Conservation (phyloP, 2,329 filamentous ascomycete species). For the Colletotrichum sp. region DNA sequence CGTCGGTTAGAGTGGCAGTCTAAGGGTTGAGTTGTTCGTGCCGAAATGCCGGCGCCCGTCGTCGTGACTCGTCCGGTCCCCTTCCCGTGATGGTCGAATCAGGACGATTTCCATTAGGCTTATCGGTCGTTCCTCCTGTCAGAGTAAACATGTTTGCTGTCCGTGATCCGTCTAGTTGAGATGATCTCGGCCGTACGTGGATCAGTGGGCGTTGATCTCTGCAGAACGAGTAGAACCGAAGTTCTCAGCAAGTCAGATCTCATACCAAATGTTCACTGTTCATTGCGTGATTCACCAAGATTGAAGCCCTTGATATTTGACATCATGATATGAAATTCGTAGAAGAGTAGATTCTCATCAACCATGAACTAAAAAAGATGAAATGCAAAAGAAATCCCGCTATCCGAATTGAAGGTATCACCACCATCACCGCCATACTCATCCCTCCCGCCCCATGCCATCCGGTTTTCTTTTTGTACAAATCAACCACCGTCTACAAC, state of each 20-base stretch:
- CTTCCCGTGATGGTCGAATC: background rate
- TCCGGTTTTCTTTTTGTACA: background rate
- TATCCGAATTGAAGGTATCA: constrained; percentile 7
- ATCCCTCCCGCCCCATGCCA: background rate
- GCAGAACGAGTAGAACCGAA: fast-evolving
- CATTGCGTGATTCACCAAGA: background rate
- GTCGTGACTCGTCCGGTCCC: background rate
- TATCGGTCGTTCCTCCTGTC: background rate
- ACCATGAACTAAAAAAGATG: background rate
- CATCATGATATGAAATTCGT: background rate
- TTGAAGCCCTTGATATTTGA: background rate
- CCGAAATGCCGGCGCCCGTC: background rate
- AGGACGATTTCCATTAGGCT: background rate
- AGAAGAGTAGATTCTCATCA: constrained; percentile 7
- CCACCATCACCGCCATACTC: background rate
- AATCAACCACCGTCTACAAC: background rate
- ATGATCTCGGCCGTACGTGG: background rate
- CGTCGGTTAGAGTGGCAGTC: background rate
- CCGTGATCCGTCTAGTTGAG: background rate
- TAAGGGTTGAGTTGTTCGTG: background rate
- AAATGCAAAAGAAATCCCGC: background rate
- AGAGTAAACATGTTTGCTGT: background rate
- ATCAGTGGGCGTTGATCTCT: background rate
- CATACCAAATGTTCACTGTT: background rate
- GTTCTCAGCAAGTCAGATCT: background rate